A percentile compares a stretch with the other conserved stretches of the same genome.
phyloP scores from a whole-genome alignment of 208 protist genomes.

The Eutreptiella sp. region DNA sequence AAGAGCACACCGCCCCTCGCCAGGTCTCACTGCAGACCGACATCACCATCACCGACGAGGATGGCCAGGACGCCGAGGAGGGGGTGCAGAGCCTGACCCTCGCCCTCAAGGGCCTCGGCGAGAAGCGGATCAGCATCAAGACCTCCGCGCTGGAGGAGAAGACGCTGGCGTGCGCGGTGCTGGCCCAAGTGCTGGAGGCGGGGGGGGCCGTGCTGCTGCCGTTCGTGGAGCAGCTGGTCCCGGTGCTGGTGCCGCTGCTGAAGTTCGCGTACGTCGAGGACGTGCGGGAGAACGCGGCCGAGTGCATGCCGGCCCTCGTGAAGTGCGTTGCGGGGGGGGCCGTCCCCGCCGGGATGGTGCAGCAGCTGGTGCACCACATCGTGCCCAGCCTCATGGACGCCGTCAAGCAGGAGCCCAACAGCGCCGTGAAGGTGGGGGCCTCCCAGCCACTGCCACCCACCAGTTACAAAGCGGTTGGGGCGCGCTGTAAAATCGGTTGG shows the following conservation, averaged over 20 bases:
- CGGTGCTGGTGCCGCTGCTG: slow-evolving; percentile 44
- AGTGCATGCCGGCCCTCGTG: slow-evolving; percentile 6
- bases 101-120: slow-evolving; percentile 34
- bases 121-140: slow-evolving; percentile 40
- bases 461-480: background rate
- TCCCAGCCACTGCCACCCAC: background rate
- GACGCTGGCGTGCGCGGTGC: slow-evolving; percentile 46
- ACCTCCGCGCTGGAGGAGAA: slow-evolving; percentile 69
- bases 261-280: slow-evolving; percentile 60
- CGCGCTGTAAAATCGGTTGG: too few relatives aligned
- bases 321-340: background rate
- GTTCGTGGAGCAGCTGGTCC: slow-evolving; percentile 43
- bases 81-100: slow-evolving; percentile 46
- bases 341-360: background rate
- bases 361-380: too few relatives aligned
- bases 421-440: background rate
- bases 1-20: slow-evolving; percentile 38
- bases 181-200: slow-evolving; percentile 44
- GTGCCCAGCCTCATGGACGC: too few relatives aligned
- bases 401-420: background rate
- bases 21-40: slow-evolving; percentile 11
- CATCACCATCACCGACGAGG: slow-evolving; percentile 1
- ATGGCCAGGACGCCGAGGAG: slow-evolving; percentile 30
- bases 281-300: slow-evolving; percentile 26
- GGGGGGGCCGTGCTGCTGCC: slow-evolving; percentile 44